Evolutionary conservation across 2,329 filamentous ascomycete species (phyloP).

Genomic region (Passalora sequoiae): DNA sequence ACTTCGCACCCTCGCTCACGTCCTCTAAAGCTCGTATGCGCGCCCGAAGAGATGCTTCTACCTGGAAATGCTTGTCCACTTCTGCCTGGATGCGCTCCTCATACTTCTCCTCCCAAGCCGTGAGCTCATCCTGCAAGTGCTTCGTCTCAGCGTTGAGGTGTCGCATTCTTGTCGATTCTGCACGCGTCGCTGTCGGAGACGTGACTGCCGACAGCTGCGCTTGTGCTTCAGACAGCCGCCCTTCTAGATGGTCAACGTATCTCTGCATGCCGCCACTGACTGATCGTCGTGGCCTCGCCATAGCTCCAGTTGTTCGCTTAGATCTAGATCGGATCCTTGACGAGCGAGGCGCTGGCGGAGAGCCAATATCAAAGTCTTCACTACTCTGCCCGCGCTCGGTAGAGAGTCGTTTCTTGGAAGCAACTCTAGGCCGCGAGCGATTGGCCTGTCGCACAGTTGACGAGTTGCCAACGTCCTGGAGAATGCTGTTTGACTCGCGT

Average conservation of each 20-base stretch:
- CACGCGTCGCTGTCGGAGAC: slow-evolving; percentile 37
- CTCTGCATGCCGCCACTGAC: slow-evolving; percentile 39
- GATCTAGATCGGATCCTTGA: slow-evolving; percentile 7
- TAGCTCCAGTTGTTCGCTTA: slow-evolving; percentile 17
- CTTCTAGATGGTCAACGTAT: slow-evolving; percentile 49
- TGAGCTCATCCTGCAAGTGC: slow-evolving; percentile 33
- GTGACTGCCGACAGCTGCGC: slow-evolving; percentile 36
- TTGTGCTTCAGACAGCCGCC: slow-evolving; percentile 41
- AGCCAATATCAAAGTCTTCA: slow-evolving; percentile 14
- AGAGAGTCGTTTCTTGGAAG: slow-evolving; percentile 18
- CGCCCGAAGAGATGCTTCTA: slow-evolving; percentile 29
- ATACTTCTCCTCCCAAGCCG: slow-evolving; percentile 36
- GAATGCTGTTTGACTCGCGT: slow-evolving; percentile 22
- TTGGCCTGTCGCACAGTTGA: slow-evolving; percentile 17
- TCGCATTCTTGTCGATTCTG: slow-evolving; percentile 36
- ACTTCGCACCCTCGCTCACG: slow-evolving; percentile 27
- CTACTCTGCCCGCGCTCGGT: slow-evolving; percentile 15
- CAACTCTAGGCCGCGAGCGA: slow-evolving; percentile 15
- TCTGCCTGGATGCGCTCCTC: slow-evolving; percentile 34
- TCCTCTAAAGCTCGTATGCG: slow-evolving; percentile 29
- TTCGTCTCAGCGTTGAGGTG: slow-evolving; percentile 32
- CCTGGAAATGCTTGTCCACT: slow-evolving; percentile 26
- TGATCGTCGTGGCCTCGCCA: slow-evolving; percentile 28
- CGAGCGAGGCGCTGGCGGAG: slow-evolving; percentile 17
- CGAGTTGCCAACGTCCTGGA: slow-evolving; percentile 31